Evolutionary conservation across 305 asterid genomes (phyloP).

Genomic region (Fraxinus xanthoxyloides): DNA sequence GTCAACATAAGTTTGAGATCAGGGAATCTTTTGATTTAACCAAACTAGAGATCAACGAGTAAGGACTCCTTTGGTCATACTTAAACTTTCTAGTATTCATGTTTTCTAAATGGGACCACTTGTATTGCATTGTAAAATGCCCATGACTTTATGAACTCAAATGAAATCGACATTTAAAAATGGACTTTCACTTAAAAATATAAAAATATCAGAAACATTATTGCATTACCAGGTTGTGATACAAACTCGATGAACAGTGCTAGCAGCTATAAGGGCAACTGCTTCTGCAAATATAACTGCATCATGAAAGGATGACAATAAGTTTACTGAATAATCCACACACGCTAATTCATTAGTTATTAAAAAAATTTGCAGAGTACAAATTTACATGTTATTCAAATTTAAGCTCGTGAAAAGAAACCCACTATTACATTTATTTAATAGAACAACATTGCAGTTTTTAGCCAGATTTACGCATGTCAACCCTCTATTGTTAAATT

Average conservation of each 20-base stretch:
- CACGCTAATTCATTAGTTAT: background rate
- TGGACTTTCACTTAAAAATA: background rate
- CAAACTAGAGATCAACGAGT: background rate
- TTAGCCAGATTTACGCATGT: background rate
- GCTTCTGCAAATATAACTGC: constrained; percentile 79
- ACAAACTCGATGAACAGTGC: constrained; percentile 93
- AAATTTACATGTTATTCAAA: background rate
- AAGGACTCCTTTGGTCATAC: background rate
- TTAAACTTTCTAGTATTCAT: background rate
- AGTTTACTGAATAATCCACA: constrained; percentile 11
- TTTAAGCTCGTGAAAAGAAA: background rate
- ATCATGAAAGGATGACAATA: constrained; percentile 20
- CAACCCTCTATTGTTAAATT: constrained; percentile 4
- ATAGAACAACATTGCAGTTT: background rate
- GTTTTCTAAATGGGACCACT: background rate
- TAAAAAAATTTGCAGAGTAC: background rate
- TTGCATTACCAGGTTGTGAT: constrained; percentile 82
- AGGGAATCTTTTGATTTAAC: background rate
- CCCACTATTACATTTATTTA: background rate
- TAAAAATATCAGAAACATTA: background rate
- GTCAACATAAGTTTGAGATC: background rate
- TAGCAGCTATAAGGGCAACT: constrained; percentile 82
- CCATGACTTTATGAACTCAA: background rate
- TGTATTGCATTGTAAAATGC: background rate
- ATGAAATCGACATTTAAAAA: background rate